Evolutionary conservation across 1,139 yeast genomes (phyloP).

Genomic region (Scheffersomyces insectosa): DNA sequence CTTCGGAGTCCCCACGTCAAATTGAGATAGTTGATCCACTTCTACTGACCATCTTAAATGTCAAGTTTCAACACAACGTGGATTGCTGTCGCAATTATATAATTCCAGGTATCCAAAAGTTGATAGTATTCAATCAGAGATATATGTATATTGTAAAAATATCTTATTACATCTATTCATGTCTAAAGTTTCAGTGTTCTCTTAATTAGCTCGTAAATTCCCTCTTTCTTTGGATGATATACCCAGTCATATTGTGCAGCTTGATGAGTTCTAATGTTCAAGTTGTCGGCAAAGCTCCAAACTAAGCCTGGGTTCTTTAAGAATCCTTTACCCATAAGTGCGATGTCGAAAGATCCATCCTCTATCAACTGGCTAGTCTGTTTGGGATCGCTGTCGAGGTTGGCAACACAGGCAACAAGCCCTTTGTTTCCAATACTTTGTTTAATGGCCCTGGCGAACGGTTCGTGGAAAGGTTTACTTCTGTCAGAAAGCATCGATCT

Average conservation of each 20-base stretch:
- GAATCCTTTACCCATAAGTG: slow-evolving; percentile 46
- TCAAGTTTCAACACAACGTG: too few relatives aligned
- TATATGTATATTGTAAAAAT: too few relatives aligned
- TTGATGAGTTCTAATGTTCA: slow-evolving; percentile 41
- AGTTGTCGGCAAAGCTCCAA: slow-evolving; percentile 50
- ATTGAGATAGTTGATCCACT: too few relatives aligned
- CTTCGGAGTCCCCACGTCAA: too few relatives aligned
- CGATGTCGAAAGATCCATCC: slow-evolving; percentile 45
- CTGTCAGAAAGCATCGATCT: slow-evolving; percentile 5
- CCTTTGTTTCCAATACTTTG: slow-evolving; percentile 41
- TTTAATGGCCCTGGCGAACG: slow-evolving; percentile 44
- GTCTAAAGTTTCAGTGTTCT: slow-evolving; percentile 1
- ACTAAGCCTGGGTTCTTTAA: slow-evolving; percentile 51
- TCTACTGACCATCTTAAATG: too few relatives aligned
- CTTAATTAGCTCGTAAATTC: slow-evolving; percentile 7
- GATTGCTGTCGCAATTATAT: too few relatives aligned
- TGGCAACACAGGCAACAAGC: slow-evolving; percentile 50
- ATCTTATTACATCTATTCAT: too few relatives aligned
- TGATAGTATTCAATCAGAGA: too few relatives aligned
- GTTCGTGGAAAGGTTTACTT: slow-evolving; percentile 25
- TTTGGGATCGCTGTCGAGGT: slow-evolving; percentile 30
- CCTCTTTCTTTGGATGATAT: slow-evolving; percentile 2
- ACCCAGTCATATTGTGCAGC: slow-evolving; percentile 40
- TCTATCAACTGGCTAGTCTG: slow-evolving; percentile 42
- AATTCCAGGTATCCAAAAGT: too few relatives aligned